Evolutionary conservation across 441 rosid species (phyloP).

Genomic region (Flueggea neowawraea): DNA sequence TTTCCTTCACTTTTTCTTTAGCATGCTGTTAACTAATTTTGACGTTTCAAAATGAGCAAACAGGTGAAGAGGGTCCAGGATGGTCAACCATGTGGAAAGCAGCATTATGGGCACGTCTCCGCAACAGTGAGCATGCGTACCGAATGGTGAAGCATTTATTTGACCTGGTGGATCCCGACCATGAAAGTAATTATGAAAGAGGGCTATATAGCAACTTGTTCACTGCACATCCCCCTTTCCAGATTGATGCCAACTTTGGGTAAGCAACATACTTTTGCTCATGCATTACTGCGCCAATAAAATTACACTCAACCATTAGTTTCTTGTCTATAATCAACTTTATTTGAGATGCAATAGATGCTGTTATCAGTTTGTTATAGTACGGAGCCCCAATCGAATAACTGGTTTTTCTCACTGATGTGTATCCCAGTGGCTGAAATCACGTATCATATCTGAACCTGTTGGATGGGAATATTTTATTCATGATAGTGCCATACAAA

Average conservation of each 20-base stretch:
- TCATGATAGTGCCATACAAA: no score
- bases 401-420: no score
- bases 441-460: no score
- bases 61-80: conserved; percentile 96
- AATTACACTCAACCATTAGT: no score
- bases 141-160: conserved; percentile 72
- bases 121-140: conserved; percentile 68
- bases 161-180: conserved; percentile 76
- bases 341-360: no score
- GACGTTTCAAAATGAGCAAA: conserved; percentile 1
- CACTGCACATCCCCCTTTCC: conserved; percentile 95
- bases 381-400: no score
- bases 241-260: conserved; percentile 97
- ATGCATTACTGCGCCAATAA: neutral
- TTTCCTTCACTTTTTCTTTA: neutral
- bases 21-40: neutral
- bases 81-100: conserved; percentile 95
- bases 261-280: conserved; percentile 22
- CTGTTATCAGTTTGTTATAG: no score
- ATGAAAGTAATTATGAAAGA: conserved; percentile 57
- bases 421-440: no score
- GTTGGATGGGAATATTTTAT: no score
- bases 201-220: conserved; percentile 90
- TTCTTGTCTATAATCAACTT: no score
- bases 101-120: conserved; percentile 88